Percentiles rank a stretch among this genome's conserved stretches.
These are phyloP conservation scores for Ophiostoma piceae DNA, from an alignment of 2,329 filamentous ascomycete species.

Conservation along the genomic window DNA sequence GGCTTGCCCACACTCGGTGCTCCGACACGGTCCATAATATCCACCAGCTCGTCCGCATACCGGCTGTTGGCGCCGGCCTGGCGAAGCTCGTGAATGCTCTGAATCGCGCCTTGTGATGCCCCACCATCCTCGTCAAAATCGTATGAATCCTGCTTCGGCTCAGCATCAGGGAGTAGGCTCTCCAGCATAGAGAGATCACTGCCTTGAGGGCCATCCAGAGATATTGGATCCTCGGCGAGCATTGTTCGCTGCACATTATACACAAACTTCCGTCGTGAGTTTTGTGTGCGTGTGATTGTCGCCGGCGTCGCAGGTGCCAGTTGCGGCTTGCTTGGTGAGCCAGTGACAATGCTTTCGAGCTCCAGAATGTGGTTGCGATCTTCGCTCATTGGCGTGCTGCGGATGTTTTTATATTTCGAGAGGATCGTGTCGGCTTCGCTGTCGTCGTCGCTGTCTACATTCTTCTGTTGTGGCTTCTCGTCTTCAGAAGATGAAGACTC, in stretches of 20 bases:
- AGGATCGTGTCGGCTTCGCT: slow-evolving; percentile 22
- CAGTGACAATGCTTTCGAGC: slow-evolving; percentile 24
- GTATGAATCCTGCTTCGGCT: slow-evolving; percentile 29
- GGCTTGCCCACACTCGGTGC: slow-evolving; percentile 40
- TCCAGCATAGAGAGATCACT: slow-evolving; percentile 30
- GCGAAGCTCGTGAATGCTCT: slow-evolving; percentile 60
- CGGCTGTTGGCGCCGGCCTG: slow-evolving; percentile 62
- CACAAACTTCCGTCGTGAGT: slow-evolving; percentile 35
- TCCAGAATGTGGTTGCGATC: slow-evolving; percentile 21
- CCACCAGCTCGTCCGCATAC: slow-evolving; percentile 61
- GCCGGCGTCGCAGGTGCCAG: slow-evolving; percentile 25
- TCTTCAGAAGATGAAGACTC: slow-evolving; percentile 30
- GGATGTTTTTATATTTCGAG: slow-evolving; percentile 17
- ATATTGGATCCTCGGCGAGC: slow-evolving; percentile 33
- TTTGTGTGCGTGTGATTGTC: slow-evolving; percentile 21
- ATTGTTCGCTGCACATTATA: slow-evolving; percentile 39
- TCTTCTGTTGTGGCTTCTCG: not conserved
- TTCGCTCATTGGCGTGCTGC: slow-evolving; percentile 24
- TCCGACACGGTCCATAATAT: slow-evolving; percentile 57
- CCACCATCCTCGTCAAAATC: slow-evolving; percentile 44
- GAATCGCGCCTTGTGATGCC: slow-evolving; percentile 47
- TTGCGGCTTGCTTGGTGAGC: slow-evolving; percentile 23
- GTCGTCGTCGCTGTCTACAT: slow-evolving; percentile 19
- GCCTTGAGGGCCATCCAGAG: slow-evolving; percentile 24
- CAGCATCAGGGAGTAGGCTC: slow-evolving; percentile 30